Base-by-base conservation (phyloP, 2,329 filamentous ascomycete genomes). In the Akanthomyces muscarius region DNA sequence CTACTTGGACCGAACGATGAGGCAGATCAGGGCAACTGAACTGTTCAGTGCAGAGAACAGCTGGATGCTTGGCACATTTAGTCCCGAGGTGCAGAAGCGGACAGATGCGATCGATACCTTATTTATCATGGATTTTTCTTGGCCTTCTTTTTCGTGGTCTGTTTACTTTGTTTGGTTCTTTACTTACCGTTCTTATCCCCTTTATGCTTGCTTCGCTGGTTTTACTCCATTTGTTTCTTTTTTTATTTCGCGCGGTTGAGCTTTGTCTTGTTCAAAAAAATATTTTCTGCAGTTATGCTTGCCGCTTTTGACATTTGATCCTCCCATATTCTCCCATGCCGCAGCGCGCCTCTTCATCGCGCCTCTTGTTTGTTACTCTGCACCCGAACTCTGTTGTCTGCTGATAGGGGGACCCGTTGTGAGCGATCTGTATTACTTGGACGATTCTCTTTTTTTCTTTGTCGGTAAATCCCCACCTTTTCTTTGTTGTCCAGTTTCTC, bases 21-120 rank as follows among this genome's bases (percentile, higher is more conserved):
- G 48, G 57, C 57, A 61, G 38, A 45, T 45, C 41, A 16, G 41
- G 25, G 41, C 48, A 38, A 28, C 25, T 50, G n/a, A 48, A 41
- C 33, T 59, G 13, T 28, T 60, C 23, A 64, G 30, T 45, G 42
- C 21, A 41, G 38, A 47, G n/a, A 52, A 53, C 52, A 48, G 56
- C 41, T 44, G 61, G 48, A 64, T 44, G 36, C 33, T 60, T 18
- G 18, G 57, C 50, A 21, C 45, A 54, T 54, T 45, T 28, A 16
- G 50, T 45, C 13, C 41, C 48, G 18, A 47, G 41, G 14, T 45
- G 58, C 50, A 28, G 50, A 61, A 65, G 66, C 67, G 69, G 66
- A 69, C 70, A 70, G 69, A 71, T 70, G 71, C 71, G 73, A 76
- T 75, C 70, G 73, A 76, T 75, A 74, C 72, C 73, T 75, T 67